Evolutionary conservation across 306 rosid genomes (phyloP).

Genomic region (Spatholobus suberectus): DNA sequence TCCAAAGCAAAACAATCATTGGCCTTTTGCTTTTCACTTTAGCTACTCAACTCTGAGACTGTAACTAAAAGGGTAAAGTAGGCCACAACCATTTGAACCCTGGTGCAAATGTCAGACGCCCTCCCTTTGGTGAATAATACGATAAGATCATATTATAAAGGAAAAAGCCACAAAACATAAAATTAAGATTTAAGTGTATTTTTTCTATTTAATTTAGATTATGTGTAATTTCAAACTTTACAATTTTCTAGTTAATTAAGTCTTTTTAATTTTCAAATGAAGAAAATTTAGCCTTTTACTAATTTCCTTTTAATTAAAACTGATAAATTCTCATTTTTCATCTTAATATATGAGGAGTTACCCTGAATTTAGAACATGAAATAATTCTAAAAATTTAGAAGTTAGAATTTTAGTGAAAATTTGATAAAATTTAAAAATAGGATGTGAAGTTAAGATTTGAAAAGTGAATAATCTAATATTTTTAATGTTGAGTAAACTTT

Average conservation of each 20-base stretch:
- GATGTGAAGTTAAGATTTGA: background rate
- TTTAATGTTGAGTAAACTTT: background rate
- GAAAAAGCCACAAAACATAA: background rate
- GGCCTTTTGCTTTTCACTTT: slow-evolving; percentile 34
- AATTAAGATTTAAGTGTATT: background rate
- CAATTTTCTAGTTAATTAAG: background rate
- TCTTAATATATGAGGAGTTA: background rate
- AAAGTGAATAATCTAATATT: background rate
- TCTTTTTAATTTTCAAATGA: background rate
- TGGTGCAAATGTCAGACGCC: background rate
- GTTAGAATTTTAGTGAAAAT: background rate
- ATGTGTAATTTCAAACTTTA: background rate
- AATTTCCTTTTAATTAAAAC: background rate
- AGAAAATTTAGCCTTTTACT: background rate
- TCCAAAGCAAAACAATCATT: slow-evolving; percentile 42
- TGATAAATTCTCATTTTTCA: background rate
- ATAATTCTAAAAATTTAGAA: background rate
- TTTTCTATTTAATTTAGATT: background rate
- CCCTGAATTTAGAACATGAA: background rate
- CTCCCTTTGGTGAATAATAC: background rate
- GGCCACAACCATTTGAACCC: background rate
- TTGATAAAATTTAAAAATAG: background rate
- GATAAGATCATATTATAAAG: background rate
- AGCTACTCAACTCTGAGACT: slow-evolving; percentile 6
- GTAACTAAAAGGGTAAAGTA: slow-evolving; percentile 29